These are phyloP conservation scores for Lasiodiplodia theobromae DNA, from an alignment of 2,329 filamentous ascomycete genomes.

Conservation along the genomic window DNA sequence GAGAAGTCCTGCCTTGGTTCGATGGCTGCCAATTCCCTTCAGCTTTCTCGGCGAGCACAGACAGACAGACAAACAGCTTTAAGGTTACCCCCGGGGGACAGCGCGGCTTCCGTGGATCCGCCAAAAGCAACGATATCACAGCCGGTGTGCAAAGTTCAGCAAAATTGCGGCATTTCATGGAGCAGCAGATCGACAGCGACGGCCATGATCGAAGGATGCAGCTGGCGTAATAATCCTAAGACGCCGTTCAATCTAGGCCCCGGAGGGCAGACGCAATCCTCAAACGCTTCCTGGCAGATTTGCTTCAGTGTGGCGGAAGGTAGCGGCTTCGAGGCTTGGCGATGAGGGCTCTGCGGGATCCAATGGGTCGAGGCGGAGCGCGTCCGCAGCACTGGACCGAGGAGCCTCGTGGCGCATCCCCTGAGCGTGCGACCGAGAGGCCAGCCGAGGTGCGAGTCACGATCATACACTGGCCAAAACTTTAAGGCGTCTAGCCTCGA, in stretches of 20 bases:
- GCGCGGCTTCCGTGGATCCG: background rate
- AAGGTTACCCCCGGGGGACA: slow-evolving; percentile 6
- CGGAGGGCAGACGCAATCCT: slow-evolving; percentile 12
- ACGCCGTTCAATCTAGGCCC: background rate
- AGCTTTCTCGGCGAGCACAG: background rate
- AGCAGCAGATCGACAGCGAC: background rate
- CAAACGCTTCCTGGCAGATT: slow-evolving; percentile 24
- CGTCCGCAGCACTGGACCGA: background rate
- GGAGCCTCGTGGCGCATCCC: background rate
- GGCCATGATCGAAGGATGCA: background rate
- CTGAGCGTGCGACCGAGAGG: background rate
- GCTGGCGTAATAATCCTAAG: background rate
- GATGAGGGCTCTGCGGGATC: background rate
- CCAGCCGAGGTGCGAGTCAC: slow-evolving; percentile 2
- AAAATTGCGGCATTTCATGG: slow-evolving; percentile 20
- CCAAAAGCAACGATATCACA: background rate
- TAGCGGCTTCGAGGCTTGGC: slow-evolving; percentile 1
- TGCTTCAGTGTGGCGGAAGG: background rate
- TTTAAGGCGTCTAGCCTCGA: slow-evolving; percentile 5
- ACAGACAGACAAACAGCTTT: background rate
- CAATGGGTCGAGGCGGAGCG: background rate
- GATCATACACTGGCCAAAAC: slow-evolving; percentile 19
- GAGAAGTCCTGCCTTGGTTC: background rate
- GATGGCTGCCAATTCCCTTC: slow-evolving; percentile 3
- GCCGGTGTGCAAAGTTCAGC: slow-evolving; percentile 2